phyloP scores from a whole-genome alignment of 345 rosid species.

The Noccaea caerulescens region DNA sequence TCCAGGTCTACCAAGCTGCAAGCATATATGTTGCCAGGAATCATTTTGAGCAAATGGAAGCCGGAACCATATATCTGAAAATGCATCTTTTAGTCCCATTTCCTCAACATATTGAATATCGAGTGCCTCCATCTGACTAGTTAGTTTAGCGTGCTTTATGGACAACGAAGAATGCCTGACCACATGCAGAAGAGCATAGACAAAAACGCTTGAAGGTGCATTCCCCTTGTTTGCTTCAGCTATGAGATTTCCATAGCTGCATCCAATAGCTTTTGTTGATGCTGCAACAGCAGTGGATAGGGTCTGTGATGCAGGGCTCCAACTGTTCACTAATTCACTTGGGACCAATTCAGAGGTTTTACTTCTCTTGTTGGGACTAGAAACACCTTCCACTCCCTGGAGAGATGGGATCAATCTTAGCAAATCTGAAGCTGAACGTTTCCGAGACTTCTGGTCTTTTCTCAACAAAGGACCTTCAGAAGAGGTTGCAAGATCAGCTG shows the following conservation, averaged over 20 bases:
- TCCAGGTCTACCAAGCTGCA: conserved; percentile 98
- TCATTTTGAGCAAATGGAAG: conserved; percentile 79
- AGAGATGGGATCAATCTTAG: conserved; percentile 82
- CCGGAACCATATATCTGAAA: conserved; percentile 94
- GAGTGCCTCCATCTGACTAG: conserved; percentile 91
- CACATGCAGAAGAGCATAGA: conserved; percentile 89
- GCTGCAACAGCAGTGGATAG: conserved; percentile 50
- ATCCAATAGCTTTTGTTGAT: conserved; percentile 54
- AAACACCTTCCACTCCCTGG: conserved; percentile 53
- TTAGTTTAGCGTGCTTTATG: conserved; percentile 93
- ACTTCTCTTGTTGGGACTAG: conserved; percentile 56
- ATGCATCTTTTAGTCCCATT: conserved; percentile 69
- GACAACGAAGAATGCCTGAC: conserved; percentile 92
- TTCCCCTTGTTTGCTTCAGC: conserved; percentile 97
- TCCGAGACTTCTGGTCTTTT: conserved; percentile 58
- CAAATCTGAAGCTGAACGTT: conserved; percentile 72
- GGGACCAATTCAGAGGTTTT: conserved; percentile 50
- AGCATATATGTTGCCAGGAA: conserved; percentile 94
- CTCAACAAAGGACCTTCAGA: conserved; percentile 52
- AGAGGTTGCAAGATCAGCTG: conserved; percentile 49
- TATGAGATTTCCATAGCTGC: conserved; percentile 76
- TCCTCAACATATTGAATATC: conserved; percentile 94
- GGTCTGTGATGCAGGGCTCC: conserved; percentile 50
- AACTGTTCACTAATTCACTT: conserved; percentile 40
- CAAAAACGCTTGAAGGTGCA: conserved; percentile 76